phyloP scores from a whole-genome alignment of 768 basidiomycete genomes.

The Auriculariales sp. region DNA sequence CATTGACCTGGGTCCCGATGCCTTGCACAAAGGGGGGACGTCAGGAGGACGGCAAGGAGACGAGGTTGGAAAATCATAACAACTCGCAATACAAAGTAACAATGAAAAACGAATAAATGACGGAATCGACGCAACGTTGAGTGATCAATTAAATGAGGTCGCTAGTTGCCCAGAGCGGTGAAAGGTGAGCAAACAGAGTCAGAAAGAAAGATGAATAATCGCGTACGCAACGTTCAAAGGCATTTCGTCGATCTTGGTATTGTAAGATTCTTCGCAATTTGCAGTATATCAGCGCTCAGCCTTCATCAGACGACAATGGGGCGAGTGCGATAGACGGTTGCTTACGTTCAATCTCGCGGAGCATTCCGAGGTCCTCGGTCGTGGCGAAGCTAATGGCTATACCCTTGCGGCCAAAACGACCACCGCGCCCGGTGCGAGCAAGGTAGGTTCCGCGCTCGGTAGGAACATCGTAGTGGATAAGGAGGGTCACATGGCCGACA shows the following conservation, averaged over 20 bases:
- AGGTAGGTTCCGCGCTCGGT: constrained; percentile 97
- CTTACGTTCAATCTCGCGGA: constrained; percentile 90
- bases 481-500: constrained; percentile 91
- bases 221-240: constrained; percentile 85
- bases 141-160: constrained; percentile 84
- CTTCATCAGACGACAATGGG: neutral
- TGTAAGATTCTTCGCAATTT: constrained; percentile 55
- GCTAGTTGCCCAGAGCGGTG: constrained; percentile 22
- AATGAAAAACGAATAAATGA: no score
- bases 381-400: constrained; percentile 96
- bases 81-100: no score
- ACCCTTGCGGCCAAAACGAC: constrained; percentile 93
- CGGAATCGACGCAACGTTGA: no score
- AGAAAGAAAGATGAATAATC: constrained; percentile 2
- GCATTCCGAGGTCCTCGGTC: constrained; percentile 82
- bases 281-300: constrained; percentile 5
- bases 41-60: neutral
- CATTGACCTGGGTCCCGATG: no score
- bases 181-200: constrained; percentile 5
- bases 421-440: constrained; percentile 93
- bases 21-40: no score
- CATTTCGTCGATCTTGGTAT: constrained; percentile 97
- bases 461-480: constrained; percentile 89
- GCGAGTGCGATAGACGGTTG: constrained; percentile 11
- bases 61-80: no score